Evolutionary conservation across 108 stramenopile genomes (phyloP).

Genomic region (Poteriospumella lacustris): DNA sequence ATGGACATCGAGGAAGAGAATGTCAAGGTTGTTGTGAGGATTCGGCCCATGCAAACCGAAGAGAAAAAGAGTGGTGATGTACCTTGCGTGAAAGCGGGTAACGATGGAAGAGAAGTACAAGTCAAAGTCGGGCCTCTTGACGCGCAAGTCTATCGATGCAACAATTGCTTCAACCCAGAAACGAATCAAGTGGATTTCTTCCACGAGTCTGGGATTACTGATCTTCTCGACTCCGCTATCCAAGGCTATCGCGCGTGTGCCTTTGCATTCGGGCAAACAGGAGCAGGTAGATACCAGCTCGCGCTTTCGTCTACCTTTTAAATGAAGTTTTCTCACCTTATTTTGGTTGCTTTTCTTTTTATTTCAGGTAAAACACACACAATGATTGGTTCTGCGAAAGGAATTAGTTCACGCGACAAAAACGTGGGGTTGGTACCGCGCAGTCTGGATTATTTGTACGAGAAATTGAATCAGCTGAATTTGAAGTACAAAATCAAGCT

Average conservation of each 20-base stretch:
- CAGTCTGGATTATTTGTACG: neutral
- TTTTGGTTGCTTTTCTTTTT: too few species aligned
- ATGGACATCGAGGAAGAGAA: slow-evolving; percentile 21
- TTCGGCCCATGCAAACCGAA: slow-evolving; percentile 13
- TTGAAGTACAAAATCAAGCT: neutral
- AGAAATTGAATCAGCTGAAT: neutral
- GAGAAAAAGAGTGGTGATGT: slow-evolving; percentile 25
- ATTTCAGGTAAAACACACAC: slow-evolving; percentile 34
- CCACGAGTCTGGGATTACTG: neutral
- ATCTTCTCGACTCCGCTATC: neutral
- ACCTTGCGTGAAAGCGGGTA: neutral
- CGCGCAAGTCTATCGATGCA: slow-evolving; percentile 24
- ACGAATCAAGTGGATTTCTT: slow-evolving; percentile 20
- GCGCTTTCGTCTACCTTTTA: too few species aligned
- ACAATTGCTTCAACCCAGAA: neutral
- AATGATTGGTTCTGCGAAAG: neutral
- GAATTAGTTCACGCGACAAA: neutral
- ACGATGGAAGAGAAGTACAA: slow-evolving; percentile 10
- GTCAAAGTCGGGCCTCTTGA: neutral
- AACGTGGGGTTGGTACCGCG: slow-evolving; percentile 13
- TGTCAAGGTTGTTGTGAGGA: slow-evolving; percentile 11
- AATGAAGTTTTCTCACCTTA: too few species aligned
- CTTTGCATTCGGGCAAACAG: slow-evolving; percentile 44
- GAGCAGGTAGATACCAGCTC: too few species aligned
- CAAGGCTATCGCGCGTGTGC: slow-evolving; percentile 36